Base-by-base conservation (phyloP, 805 yeast species). In the Priceomyces haplophilus region DNA sequence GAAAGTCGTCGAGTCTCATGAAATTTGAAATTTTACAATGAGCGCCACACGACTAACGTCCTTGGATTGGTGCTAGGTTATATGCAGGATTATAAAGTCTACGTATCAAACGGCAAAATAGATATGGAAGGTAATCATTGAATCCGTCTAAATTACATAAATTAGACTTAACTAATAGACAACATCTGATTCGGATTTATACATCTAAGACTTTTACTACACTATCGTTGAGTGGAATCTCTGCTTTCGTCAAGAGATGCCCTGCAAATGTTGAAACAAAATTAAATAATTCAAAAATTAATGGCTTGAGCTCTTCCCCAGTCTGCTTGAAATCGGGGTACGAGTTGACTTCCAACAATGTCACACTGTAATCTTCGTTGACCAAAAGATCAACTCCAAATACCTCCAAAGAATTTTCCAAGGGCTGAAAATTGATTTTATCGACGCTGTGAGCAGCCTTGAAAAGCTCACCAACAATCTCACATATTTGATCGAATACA, bases 291-390 rank as follows among this genome's bases (percentile, higher is more conserved):
- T 76, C 84, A 48, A 73, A 72, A 23, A 93, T 85, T 17, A 88
- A 55, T 2, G 53, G 68, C 55, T 84, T 85, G 52, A 91, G 69
- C 6, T 76, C 84, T 12, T 68, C 77, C 13, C 99, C 99, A 0
- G 98, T 93, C 64, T 93, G 99, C 56, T 88, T 89, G 67, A 93
- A 93, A 59, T 93, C 99, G 1, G 99, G 99, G 57, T 84, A 93
- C 12, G 98, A 83, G 56, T 93, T 93, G 35, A 89, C 87, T 61
- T 93, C 98, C 33, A 91, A 65, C 20, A 93, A 58, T 35, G 71
- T 73, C 2, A 85, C 91, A 11, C 72, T 59, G 17, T 62, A 57
- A 23, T 78, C 67, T 2, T 63, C 66, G 52, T 80, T 82, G 13
- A 93, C 85, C 42, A 93, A 62, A 61, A 89, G 90, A 60, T 93